Conservation (phyloP, 169 alveolate genomes). For the Eimeria necatrix region DNA sequence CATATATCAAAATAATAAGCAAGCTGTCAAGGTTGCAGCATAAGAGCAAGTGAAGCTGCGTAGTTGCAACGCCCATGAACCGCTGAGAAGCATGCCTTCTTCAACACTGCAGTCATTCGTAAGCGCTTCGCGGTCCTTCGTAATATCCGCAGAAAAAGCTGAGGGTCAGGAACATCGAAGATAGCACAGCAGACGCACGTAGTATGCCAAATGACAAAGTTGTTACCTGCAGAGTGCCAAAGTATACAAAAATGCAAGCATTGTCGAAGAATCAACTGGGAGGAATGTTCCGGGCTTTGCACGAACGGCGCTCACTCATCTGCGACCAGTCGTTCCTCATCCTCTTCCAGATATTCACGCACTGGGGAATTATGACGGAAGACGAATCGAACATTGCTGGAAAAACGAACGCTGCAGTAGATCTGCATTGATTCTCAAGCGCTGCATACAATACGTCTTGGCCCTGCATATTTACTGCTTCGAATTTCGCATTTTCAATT, state of each 20-base stretch:
- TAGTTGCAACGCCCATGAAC: background rate
- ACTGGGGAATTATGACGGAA: slow-evolving; percentile 16
- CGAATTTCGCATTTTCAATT: slow-evolving; percentile 56
- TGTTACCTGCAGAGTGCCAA: too few species aligned
- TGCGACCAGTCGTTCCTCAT: slow-evolving; percentile 70
- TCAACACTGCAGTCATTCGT: slow-evolving; percentile 40
- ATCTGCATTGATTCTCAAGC: slow-evolving; percentile 72
- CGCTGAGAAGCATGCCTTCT: slow-evolving; percentile 28
- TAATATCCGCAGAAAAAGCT: slow-evolving; percentile 18
- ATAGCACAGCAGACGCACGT: background rate
- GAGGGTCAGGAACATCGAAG: background rate
- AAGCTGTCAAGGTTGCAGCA: background rate
- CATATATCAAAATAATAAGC: background rate
- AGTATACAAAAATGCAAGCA: too few species aligned
- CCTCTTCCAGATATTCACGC: slow-evolving; percentile 14
- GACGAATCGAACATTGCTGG: background rate
- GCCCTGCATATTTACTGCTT: slow-evolving; percentile 7
- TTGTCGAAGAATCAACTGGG: too few species aligned
- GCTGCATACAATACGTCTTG: slow-evolving; percentile 7
- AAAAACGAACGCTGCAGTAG: slow-evolving; percentile 19
- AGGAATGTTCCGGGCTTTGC: too few species aligned
- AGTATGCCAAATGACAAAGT: background rate
- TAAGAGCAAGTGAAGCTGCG: background rate
- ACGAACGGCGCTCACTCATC: background rate
- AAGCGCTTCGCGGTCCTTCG: slow-evolving; percentile 53